Evolutionary conservation across 2,329 filamentous ascomycete species (phyloP).

Genomic region (Neofusicoccum sp.): DNA sequence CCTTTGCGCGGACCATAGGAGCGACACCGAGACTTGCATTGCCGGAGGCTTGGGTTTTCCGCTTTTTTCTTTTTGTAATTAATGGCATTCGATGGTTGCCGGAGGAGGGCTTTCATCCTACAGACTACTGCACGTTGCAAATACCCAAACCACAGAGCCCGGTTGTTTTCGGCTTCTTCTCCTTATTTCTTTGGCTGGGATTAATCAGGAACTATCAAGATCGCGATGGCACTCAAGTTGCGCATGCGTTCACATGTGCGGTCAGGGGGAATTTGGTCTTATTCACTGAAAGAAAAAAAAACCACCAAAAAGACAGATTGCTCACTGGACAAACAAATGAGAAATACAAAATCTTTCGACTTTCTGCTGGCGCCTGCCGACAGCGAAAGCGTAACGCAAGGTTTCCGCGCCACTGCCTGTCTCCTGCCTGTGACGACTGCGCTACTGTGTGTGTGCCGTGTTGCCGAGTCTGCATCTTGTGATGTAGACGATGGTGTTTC

Average conservation of each 20-base stretch:
- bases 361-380: not conserved
- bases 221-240: conserved; percentile 2
- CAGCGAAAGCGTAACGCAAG: conserved; percentile 1
- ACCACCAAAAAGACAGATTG: conserved; percentile 7
- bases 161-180: conserved; percentile 14
- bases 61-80: conserved; percentile 14
- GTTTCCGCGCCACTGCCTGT: not conserved
- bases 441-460: not conserved
- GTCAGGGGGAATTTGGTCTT: conserved; percentile 2
- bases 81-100: conserved; percentile 18
- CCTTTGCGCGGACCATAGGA: not conserved
- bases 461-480: not conserved
- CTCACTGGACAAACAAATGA: not conserved
- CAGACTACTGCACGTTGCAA: conserved; percentile 16
- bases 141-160: conserved; percentile 18
- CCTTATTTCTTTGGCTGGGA: conserved; percentile 9
- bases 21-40: conserved; percentile 10
- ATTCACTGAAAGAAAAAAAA: conserved; percentile 7
- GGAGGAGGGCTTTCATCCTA: conserved; percentile 16
- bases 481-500: not conserved
- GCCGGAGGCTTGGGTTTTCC: conserved; percentile 11
- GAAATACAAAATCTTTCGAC: conserved; percentile 1
- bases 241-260: not conserved
- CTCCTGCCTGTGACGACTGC: not conserved
- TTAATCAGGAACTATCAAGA: conserved; percentile 5